Evolutionary conservation across 441 rosid species (phyloP).

Genomic region (Rhodomyrtus psidioides): DNA sequence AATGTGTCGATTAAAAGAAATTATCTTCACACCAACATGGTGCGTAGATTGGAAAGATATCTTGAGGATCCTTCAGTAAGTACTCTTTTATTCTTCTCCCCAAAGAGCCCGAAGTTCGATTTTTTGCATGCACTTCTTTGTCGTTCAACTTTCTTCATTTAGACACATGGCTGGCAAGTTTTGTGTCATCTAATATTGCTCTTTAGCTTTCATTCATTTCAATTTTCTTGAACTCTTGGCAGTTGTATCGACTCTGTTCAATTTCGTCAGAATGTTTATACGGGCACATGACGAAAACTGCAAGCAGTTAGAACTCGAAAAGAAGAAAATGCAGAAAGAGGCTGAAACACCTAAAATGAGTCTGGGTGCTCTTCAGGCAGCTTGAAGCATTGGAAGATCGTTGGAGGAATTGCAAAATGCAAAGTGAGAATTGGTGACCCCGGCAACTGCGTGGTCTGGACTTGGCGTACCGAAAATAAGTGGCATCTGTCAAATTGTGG

Average conservation of each 20-base stretch:
- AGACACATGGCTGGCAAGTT: neutral
- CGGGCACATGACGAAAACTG: constrained; percentile 69
- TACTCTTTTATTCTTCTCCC: neutral
- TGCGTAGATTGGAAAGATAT: neutral
- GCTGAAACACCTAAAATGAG: constrained; percentile 40
- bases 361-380: constrained; percentile 15
- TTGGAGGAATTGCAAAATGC: neutral
- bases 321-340: constrained; percentile 31
- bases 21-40: neutral
- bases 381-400: neutral
- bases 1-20: neutral
- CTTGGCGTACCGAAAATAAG: neutral
- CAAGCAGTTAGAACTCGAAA: constrained; percentile 67
- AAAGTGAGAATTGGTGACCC: neutral
- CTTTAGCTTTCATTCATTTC: neutral
- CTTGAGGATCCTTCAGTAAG: neutral
- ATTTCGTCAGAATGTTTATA: constrained; percentile 70
- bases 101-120: neutral
- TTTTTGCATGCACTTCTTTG: neutral
- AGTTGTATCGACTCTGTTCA: constrained; percentile 71
- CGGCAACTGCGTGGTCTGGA: neutral
- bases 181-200: neutral
- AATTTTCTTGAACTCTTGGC: constrained; percentile 6
- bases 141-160: neutral
- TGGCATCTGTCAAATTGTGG: neutral